Evolutionary conservation across 495 filamentous ascomycete genomes (phyloP), one percentile per base, ranked within the genome.

Genomic region (Podospora australis): DNA sequence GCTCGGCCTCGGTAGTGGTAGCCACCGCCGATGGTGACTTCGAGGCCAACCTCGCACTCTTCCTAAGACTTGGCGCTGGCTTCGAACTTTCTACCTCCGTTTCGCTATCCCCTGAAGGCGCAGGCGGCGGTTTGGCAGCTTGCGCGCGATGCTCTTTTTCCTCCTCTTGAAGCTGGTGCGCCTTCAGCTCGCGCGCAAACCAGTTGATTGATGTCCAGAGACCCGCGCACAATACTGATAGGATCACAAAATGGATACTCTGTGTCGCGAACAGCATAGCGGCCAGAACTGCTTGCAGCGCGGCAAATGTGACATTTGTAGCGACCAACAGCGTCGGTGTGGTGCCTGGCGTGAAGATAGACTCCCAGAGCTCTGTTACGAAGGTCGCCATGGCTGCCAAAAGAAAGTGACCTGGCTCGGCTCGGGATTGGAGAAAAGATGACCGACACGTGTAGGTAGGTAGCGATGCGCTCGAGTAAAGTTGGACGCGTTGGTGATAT

Each of bases 201-300:
- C 92, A 98, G 69, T 96, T 96, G 67, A 98, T 95, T 17, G 82
- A 79, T 66, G 77, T 86, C 92, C 92, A 98, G 20, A 98, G 75
- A 0, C 87, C 85, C 1, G 68, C 89, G 30, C 80, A 87, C 7
- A 98, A 70, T 39, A 80, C 61, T 6, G 87, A 92, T 5, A 98
- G 74, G 42, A 87, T 73, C 43, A 87, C 55, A 57, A 97, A 97
- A 71, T 98, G 92, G 22, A 91, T 72, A 69, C 86, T 92, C 66
- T 83, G 81, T 4, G 92, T 98, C 25, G 80, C 85, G 45, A 88
- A 50, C 28, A 96, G 78, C 42, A 98, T 83, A 23, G 66, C 57
- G 51, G 90, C 65, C 50, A 98, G 80, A 24, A 95, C 73, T 34
- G 82, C 28, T 57, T 97, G 92, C 20, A 98, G 81, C 14, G 81